Evolutionary conservation across 192 early-diverging fungal genomes (phyloP), one percentile per base, ranked within the genome.

Genomic region (Chytriomyces sp.): DNA sequence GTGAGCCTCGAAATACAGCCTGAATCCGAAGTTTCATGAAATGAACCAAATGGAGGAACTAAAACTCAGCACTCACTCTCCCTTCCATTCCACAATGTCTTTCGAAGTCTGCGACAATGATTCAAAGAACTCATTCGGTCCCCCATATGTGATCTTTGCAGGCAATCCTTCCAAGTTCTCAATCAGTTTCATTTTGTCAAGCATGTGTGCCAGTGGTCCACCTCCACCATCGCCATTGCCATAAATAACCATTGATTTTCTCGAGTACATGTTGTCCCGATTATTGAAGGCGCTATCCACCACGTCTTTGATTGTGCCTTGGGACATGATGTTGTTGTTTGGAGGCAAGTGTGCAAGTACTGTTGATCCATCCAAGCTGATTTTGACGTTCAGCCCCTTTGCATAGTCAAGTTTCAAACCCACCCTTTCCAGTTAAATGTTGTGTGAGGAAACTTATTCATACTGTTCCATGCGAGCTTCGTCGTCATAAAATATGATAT

Each of bases 381-480:
- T 30, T 7, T 52, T 34, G 30, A 1, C 26, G 3, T 26, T 36
- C 17, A 0, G 32, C 26, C 2, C 54, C 2, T 37, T 14, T 30
- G 38, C 19, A n/a, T n/a, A n/a, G n/a, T 22, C 34, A 66, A 44
- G 0, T 10, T 28, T 26, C 17, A 76, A 52, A 37, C 52, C 39
- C 37, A 74, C 33, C 92, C 94, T n/a, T 89, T 82, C 97, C 97
- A 99, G 77, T 80, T 85, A 79, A 99, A 99, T 4, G 96, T 95
- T 0, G 96, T 94, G 70, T 95, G 85, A 5, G 96, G 97, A 76
- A 99, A 96, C 90, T 58, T 93, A 82, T 99, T 99, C 75, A 99
- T 94, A 77, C 94, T 95, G 81, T 98, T 98, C 97, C 97, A 99
- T 22, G 94, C 95, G 36, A 99, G 82, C 76, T 99, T 99, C 75